Conservation (phyloP, 805 yeast genomes). For the Wickerhamomyces mucosus region DNA sequence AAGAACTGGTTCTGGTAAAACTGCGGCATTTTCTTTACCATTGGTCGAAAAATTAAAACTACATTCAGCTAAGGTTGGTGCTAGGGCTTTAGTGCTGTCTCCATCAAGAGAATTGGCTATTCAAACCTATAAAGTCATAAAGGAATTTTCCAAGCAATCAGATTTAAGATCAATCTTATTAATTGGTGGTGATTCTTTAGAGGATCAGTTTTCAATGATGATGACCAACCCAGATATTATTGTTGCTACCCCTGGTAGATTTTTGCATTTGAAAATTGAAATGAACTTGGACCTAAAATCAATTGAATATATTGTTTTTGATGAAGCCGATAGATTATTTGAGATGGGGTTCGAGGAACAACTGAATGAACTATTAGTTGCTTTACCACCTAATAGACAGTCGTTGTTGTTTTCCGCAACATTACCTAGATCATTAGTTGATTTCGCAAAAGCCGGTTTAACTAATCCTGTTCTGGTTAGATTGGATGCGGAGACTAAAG, state of each 20-base stretch:
- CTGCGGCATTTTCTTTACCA: constrained; percentile 94
- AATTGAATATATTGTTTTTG: constrained; percentile 87
- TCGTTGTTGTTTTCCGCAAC: constrained; percentile 92
- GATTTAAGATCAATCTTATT: constrained; percentile 72
- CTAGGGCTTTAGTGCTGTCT: constrained; percentile 78
- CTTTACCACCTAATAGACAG: constrained; percentile 78
- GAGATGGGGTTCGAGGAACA: constrained; percentile 97
- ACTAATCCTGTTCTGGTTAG: constrained; percentile 87
- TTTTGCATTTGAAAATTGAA: constrained; percentile 89
- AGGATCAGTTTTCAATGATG: constrained; percentile 90
- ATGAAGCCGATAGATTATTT: constrained; percentile 94
- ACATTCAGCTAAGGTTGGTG: constrained; percentile 83
- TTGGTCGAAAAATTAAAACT: constrained; percentile 75
- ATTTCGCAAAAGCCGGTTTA: constrained; percentile 95
- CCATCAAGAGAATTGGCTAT: constrained; percentile 96
- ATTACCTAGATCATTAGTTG: constrained; percentile 83
- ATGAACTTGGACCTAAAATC: constrained; percentile 80
- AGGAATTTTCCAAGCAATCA: constrained; percentile 78
- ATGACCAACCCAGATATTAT: constrained; percentile 90
- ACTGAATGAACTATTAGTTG: constrained; percentile 75
- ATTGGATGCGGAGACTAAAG: constrained; percentile 84
- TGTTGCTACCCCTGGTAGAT: constrained; percentile 97
- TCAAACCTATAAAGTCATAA: constrained; percentile 83
- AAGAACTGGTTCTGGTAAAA: constrained; percentile 97
- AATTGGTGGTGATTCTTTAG: constrained; percentile 98